Conservation (phyloP, 202 grass and related monocot species). For the Panicum virgatum region DNA sequence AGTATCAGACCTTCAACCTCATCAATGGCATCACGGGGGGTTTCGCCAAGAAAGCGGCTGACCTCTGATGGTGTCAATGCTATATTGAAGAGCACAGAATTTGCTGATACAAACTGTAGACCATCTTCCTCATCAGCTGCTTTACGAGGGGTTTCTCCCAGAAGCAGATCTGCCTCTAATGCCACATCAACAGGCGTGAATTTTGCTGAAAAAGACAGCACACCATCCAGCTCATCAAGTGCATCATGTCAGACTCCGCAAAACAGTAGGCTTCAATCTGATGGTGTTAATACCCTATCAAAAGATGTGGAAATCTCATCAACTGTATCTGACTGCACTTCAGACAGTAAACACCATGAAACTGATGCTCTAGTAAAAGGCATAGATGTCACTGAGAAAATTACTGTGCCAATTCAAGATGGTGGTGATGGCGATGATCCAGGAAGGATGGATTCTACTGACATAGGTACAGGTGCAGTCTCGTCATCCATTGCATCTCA, state of each 20-base stretch:
- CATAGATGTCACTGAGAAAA: constrained; percentile 34
- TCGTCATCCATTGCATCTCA: constrained; percentile 37
- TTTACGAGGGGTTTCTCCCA: constrained; percentile 48
- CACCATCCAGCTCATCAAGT: constrained; percentile 33
- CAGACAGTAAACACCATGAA: constrained; percentile 38
- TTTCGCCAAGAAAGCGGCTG: constrained; percentile 57
- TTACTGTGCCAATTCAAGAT: constrained; percentile 25
- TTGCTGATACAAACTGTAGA: constrained; percentile 43
- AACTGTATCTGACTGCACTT: constrained; percentile 34
- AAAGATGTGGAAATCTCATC: constrained; percentile 22
- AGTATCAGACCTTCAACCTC: constrained; percentile 38
- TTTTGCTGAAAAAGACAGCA: constrained; percentile 40
- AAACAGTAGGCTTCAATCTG: constrained; percentile 24
- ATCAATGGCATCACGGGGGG: constrained; percentile 51
- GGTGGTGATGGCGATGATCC: constrained; percentile 32
- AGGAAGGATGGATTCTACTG: constrained; percentile 43
- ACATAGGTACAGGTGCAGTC: constrained; percentile 14
- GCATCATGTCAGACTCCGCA: constrained; percentile 25
- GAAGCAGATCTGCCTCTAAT: constrained; percentile 45
- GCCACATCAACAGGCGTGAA: constrained; percentile 34
- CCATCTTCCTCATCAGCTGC: constrained; percentile 37
- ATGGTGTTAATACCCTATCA: constrained; percentile 6
- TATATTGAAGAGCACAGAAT: constrained; percentile 39
- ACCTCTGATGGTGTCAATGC: constrained; percentile 34
- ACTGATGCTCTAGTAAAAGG: constrained; percentile 29